Evolutionary conservation across 352 stramenopile genomes (phyloP).

Genomic region (Plasmopara halstedii): DNA sequence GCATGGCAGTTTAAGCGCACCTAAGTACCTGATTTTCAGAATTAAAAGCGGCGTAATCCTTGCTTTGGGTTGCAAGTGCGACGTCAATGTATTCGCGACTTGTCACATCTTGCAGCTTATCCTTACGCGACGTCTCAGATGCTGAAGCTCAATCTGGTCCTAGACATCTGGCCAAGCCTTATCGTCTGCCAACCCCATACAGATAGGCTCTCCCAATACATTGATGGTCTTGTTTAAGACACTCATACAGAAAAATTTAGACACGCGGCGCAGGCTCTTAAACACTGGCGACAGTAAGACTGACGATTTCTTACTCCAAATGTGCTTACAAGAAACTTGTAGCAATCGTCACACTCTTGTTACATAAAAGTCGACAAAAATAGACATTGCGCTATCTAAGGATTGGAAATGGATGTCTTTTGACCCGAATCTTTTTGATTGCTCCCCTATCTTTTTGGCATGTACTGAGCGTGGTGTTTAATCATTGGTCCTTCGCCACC

Average conservation of each 20-base stretch:
- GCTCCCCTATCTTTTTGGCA: background rate
- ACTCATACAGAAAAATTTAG: conserved; percentile 38
- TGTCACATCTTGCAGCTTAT: conserved; percentile 45
- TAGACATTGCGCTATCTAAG: no score
- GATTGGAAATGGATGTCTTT: conserved; percentile 1
- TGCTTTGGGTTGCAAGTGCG: conserved; percentile 36
- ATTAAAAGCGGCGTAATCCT: conserved; percentile 25
- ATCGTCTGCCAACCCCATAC: conserved; percentile 32
- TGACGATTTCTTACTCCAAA: no score
- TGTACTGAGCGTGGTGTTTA: no score
- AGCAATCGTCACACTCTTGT: no score
- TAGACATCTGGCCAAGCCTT: conserved; percentile 35
- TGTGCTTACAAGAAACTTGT: no score
- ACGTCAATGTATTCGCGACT: conserved; percentile 46
- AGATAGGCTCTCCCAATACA: conserved; percentile 23
- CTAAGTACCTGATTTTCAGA: conserved; percentile 35
- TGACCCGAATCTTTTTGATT: conserved; percentile 5
- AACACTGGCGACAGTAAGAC: background rate
- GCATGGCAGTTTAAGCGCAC: conserved; percentile 40
- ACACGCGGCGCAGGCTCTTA: conserved; percentile 21
- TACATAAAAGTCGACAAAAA: no score
- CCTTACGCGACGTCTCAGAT: conserved; percentile 23
- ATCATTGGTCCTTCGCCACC: background rate
- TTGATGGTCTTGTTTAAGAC: conserved; percentile 23
- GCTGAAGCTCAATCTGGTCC: conserved; percentile 15